Evolutionary conservation across 768 basidiomycete genomes (phyloP), one percentile per base, ranked within the genome.

Genomic region (Melanogaster broomeanus): DNA sequence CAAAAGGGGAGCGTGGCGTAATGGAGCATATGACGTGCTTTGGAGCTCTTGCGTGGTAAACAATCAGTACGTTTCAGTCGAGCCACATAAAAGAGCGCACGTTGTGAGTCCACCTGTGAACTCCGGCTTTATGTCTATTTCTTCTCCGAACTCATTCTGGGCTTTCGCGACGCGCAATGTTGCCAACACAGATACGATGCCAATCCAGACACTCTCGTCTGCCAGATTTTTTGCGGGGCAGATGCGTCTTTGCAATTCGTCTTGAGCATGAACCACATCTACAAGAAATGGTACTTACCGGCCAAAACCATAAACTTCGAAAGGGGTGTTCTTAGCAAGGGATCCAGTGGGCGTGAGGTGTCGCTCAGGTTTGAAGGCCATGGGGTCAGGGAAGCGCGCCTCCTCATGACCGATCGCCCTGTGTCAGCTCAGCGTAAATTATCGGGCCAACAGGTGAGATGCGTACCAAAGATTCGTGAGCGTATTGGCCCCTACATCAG

Each of bases 321-420:
- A 31, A 1, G 22, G 15, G 9, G 34, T 24, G 4, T 38, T 57
- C 16, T 58, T 50, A 2, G 30, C 35, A 13, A 65, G 46, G 13
- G 38, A 43, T n/a, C 65, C 67, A 0, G 45, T 13, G 1, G 55
- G 3, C 7, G 55, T 57, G 12, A 86, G 60, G 67, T 80, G 82
- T 34, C 84, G 73, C 53, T 83, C 80, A 7, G 85, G 84, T 22
- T 74, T 71, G 67, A 84, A 84, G 7, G 58, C 56, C 49, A 74
- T 73, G 5, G 84, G 77, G 28, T 84, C 73, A 7, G 76, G 75
- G 64, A 82, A 86, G 37, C 71, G 67, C 3, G 58, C 62, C 46
- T 75, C 74, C 58, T 85, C 79, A 48, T 81, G 82, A 16, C 75
- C 69, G 28, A 78, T 75, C 6, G 69, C 74, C 75, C 76, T 79